Evolutionary conservation across 805 yeast genomes (phyloP), one percentile per base, ranked within the genome.

Genomic region (Ascoidea tarda): DNA sequence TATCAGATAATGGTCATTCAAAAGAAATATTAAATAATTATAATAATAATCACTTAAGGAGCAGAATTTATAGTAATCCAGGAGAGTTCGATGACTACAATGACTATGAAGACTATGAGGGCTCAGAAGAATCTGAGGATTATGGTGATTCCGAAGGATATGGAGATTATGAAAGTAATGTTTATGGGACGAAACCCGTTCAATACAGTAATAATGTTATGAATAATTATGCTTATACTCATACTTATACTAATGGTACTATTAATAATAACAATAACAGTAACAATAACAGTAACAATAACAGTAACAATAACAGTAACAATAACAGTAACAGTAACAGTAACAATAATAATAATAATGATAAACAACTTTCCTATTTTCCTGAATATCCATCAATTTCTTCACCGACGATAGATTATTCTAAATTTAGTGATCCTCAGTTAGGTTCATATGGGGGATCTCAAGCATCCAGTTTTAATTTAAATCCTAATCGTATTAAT

Each of bases 141-240:
- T 56, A 47, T n/a, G 42, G 46, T 6, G 31, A 48, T n/a, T 8
- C 48, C 12, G 55, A 46, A 21, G 61, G 55, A n/a, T 62, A 58
- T 16, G 59, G 57, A 1, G 65, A 59, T 21, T 62, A 58, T 44
- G 62, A 62, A 21, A 62, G 60, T 38, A 51, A 62, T 8, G 67
- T 63, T 50, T 68, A 60, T 32, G 70, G 64, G 33, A 57, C 62
- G 14, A 59, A 63, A 32, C 57, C 58, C 32, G 54, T 49, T 44
- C 52, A 46, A 8, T 42, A n/a, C n/a, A 42, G n/a, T n/a, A 42
- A 42, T 10, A 42, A 42, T n/a, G n/a, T 12, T n/a, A 42, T 12
- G 45, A 42, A 42, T n/a, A 42, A 21, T 21, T 21, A 21, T 42
- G 21, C 49, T 32, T 5, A 47, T 31, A 33, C 21, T 32, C 4